These are phyloP conservation scores for Pouteria campechiana DNA, from an alignment of 179 eudicot species.

Conservation along the genomic window DNA sequence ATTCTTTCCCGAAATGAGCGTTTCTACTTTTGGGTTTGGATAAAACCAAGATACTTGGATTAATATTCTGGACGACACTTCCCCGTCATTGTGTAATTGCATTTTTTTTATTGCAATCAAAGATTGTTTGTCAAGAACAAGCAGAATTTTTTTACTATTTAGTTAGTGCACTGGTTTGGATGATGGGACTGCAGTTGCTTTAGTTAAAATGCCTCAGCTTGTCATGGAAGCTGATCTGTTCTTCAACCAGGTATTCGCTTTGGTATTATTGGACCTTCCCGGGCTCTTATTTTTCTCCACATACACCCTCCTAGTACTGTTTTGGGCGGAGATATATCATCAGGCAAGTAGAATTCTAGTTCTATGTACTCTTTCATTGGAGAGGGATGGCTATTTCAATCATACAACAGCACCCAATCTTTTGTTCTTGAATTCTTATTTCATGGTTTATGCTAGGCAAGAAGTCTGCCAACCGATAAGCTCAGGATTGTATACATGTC, in stretches of 20 bases:
- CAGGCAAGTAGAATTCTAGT: constrained; percentile 38
- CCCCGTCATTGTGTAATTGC: too few relatives aligned
- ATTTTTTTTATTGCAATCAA: too few relatives aligned
- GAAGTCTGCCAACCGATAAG: constrained; percentile 72
- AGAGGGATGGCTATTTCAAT: background rate
- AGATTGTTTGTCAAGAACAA: too few relatives aligned
- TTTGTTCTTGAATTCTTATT: constrained; percentile 5
- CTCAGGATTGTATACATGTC: constrained; percentile 46
- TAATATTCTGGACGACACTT: too few relatives aligned
- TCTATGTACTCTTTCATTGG: background rate
- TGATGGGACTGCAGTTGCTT: too few relatives aligned
- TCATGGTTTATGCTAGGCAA: constrained; percentile 54
- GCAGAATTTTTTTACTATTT: too few relatives aligned
- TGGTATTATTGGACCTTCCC: constrained; percentile 69
- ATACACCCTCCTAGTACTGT: constrained; percentile 85
- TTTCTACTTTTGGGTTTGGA: too few relatives aligned
- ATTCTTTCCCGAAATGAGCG: too few relatives aligned
- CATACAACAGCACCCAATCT: background rate
- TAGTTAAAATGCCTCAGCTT: background rate
- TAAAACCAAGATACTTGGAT: too few relatives aligned
- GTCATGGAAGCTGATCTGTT: background rate
- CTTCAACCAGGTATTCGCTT: constrained; percentile 45
- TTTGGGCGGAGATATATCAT: constrained; percentile 96
- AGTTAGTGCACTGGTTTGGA: too few relatives aligned
- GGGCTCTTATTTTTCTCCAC: constrained; percentile 89